These are phyloP conservation scores for Suhomyces prunicola DNA, from an alignment of 805 yeast genomes.

Conservation along the genomic window DNA sequence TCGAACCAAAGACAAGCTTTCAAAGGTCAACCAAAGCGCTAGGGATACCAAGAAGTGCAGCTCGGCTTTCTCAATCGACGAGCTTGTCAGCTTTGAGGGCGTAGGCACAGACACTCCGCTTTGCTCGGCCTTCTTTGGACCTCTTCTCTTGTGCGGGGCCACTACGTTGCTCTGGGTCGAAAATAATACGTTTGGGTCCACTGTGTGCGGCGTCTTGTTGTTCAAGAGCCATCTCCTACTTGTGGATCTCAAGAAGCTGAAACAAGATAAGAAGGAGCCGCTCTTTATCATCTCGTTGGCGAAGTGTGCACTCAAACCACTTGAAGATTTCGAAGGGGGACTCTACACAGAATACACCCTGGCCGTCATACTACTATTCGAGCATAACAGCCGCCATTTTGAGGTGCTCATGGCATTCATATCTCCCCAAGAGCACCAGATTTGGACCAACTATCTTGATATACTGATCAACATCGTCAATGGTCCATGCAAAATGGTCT, in stretches of 20 bases:
- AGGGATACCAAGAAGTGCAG: constrained; percentile 19
- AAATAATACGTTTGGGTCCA: constrained; percentile 7
- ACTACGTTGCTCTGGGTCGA: constrained; percentile 39
- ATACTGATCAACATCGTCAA: constrained; percentile 23
- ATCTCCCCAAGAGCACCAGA: constrained; percentile 27
- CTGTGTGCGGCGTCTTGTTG: constrained; percentile 35
- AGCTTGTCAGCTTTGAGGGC: not conserved
- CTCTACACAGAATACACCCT: constrained; percentile 27
- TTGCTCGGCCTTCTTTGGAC: constrained; percentile 47
- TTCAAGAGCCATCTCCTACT: constrained; percentile 52
- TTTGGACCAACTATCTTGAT: constrained; percentile 37
- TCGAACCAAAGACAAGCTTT: constrained; percentile 18
- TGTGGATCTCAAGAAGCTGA: constrained; percentile 23
- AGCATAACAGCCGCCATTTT: constrained; percentile 35
- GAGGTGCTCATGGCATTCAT: constrained; percentile 43
- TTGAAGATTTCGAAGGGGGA: constrained; percentile 25
- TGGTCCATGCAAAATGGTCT: constrained; percentile 23
- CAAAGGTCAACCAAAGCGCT: constrained; percentile 23
- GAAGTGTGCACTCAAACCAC: constrained; percentile 22
- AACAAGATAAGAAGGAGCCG: constrained; percentile 26
- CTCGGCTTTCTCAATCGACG: constrained; percentile 16
- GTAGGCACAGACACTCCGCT: constrained; percentile 5
- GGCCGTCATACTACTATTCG: constrained; percentile 47
- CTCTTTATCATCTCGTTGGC: constrained; percentile 49
- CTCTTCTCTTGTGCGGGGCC: constrained; percentile 43